Evolutionary conservation across 1,139 yeast genomes (phyloP).

Genomic region (Suhomyces ambrosiae): DNA sequence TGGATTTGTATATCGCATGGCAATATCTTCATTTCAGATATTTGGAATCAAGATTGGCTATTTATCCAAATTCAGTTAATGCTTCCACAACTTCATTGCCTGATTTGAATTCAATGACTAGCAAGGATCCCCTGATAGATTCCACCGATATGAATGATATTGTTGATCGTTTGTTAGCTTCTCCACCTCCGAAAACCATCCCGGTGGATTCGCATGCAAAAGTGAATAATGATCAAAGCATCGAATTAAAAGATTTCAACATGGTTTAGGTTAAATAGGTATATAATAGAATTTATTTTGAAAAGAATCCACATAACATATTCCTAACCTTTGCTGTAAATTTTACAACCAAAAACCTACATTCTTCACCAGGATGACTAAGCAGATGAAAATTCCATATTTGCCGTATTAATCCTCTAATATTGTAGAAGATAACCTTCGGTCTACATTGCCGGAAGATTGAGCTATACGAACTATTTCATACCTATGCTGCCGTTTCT

Average conservation of each 20-base stretch:
- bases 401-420: no score
- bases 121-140: slow-evolving; percentile 4
- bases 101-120: slow-evolving; percentile 1
- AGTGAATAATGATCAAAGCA: slow-evolving; percentile 12
- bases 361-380: no score
- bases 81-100: slow-evolving; percentile 2
- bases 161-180: slow-evolving; percentile 8
- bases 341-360: no score
- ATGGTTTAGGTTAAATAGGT: slow-evolving; percentile 6
- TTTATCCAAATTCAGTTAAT: background rate
- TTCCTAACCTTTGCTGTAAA: no score
- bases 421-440: no score
- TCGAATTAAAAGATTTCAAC: slow-evolving; percentile 10
- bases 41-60: slow-evolving; percentile 13
- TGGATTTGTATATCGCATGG: slow-evolving; percentile 74
- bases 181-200: slow-evolving; percentile 1
- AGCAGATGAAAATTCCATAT: no score
- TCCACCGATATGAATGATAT: slow-evolving; percentile 10
- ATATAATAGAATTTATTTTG: no score
- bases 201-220: background rate
- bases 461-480: no score
- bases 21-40: slow-evolving; percentile 64
- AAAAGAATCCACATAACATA: no score
- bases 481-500: no score
- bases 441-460: no score